Evolutionary conservation across 148 eudicot species (phyloP).

Genomic region (Talinum fruticosum): DNA sequence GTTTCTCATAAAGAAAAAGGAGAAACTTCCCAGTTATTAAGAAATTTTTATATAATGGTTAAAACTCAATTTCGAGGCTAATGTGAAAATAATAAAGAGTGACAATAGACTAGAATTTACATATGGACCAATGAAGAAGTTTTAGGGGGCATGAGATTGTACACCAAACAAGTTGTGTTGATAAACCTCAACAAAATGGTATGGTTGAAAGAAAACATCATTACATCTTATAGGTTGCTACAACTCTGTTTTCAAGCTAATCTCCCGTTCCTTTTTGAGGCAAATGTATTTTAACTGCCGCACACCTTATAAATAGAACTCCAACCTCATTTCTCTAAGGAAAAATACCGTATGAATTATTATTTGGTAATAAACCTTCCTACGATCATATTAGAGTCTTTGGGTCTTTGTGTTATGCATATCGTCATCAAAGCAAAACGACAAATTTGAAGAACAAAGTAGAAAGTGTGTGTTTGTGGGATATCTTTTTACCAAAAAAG

Average conservation of each 20-base stretch:
- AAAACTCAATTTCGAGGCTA: not conserved
- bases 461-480: not conserved
- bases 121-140: not conserved
- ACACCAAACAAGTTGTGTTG: not conserved
- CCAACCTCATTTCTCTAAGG: not conserved
- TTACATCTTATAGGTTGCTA: not conserved
- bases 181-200: not conserved
- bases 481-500: too few species aligned
- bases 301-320: not conserved
- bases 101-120: not conserved
- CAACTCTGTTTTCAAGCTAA: not conserved
- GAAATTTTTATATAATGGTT: too few species aligned
- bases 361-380: not conserved
- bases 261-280: not conserved
- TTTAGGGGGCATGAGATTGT: not conserved
- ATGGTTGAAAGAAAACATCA: not conserved
- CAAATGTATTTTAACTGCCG: too few species aligned
- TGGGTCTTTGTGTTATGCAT: too few species aligned
- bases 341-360: not conserved
- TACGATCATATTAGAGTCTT: too few species aligned
- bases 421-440: too few species aligned
- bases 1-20: too few species aligned
- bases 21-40: not conserved
- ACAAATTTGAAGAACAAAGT: too few species aligned
- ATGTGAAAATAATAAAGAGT: not conserved